These are phyloP conservation scores for Fusarium sp. DNA, from an alignment of 2,329 filamentous ascomycete genomes.

Conservation along the genomic window DNA sequence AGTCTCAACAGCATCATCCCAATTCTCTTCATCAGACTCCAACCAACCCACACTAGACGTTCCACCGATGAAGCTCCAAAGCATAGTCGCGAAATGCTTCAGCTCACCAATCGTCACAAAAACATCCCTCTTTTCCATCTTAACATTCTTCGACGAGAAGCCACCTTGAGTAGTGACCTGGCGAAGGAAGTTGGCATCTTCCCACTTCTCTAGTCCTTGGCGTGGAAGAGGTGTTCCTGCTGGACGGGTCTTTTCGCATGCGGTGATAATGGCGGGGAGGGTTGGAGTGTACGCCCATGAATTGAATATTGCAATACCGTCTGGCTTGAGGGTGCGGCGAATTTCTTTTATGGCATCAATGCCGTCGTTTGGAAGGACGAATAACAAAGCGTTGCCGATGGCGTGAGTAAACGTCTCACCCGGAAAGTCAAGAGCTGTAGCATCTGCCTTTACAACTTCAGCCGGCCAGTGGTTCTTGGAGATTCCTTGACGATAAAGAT, in stretches of 20 bases:
- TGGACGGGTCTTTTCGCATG: conserved; percentile 3
- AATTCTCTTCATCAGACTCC: conserved; percentile 10
- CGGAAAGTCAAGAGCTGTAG: neutral
- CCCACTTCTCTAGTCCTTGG: conserved; percentile 12
- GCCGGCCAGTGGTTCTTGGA: neutral
- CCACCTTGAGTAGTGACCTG: neutral
- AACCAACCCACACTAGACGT: conserved; percentile 12
- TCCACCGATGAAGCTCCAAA: conserved; percentile 22
- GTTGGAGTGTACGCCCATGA: conserved; percentile 1
- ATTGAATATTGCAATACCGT: neutral
- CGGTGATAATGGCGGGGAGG: neutral
- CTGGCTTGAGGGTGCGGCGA: neutral
- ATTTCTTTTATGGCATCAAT: neutral
- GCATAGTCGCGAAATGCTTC: neutral
- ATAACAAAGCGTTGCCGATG: neutral
- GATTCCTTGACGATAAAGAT: neutral
- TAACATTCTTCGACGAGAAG: accelerated
- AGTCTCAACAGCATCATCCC: neutral
- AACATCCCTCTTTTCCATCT: neutral
- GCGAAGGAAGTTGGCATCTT: accelerated
- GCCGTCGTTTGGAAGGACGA: conserved; percentile 2
- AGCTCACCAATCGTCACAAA: conserved; percentile 1
- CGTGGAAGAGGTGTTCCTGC: neutral
- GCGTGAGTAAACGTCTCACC: neutral
- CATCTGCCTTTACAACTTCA: neutral